Evolutionary conservation across 1,284 basidiomycete genomes (phyloP).

Genomic region (Pseudozyma sp.): DNA sequence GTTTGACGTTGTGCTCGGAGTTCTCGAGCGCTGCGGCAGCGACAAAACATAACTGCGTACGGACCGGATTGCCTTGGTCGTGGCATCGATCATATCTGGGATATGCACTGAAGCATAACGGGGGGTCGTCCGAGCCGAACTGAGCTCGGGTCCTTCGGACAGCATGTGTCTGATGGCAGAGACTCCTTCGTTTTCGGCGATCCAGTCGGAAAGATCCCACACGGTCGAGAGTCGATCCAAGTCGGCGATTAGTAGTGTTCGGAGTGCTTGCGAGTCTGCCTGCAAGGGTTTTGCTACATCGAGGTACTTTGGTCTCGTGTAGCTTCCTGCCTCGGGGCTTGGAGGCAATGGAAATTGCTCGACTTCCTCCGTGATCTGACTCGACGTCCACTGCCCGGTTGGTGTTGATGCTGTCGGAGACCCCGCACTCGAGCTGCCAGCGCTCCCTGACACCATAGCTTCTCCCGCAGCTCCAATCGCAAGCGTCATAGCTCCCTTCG

Average conservation of each 20-base stretch:
- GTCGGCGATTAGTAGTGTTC: constrained; percentile 20
- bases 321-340: constrained; percentile 34
- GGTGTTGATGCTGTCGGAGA: neutral
- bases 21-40: constrained; percentile 29
- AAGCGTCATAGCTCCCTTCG: constrained; percentile 38
- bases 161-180: constrained; percentile 7
- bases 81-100: constrained; percentile 31
- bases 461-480: constrained; percentile 57
- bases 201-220: constrained; percentile 25
- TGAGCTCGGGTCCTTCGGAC: neutral
- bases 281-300: constrained; percentile 48
- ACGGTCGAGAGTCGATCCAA: constrained; percentile 13
- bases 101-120: constrained; percentile 13
- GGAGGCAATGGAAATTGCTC: constrained; percentile 32
- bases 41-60: constrained; percentile 55
- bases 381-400: constrained; percentile 3
- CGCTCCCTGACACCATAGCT: constrained; percentile 20
- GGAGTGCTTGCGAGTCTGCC: constrained; percentile 45
- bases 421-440: neutral
- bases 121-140: neutral
- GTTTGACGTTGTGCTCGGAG: constrained; percentile 14
- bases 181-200: constrained; percentile 4
- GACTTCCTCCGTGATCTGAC: constrained; percentile 8
- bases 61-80: constrained; percentile 49
- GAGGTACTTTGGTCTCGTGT: constrained; percentile 30